Evolutionary conservation across 352 stramenopile species (phyloP), one percentile per base, ranked within the genome.

Genomic region (Blastocystis sp.): DNA sequence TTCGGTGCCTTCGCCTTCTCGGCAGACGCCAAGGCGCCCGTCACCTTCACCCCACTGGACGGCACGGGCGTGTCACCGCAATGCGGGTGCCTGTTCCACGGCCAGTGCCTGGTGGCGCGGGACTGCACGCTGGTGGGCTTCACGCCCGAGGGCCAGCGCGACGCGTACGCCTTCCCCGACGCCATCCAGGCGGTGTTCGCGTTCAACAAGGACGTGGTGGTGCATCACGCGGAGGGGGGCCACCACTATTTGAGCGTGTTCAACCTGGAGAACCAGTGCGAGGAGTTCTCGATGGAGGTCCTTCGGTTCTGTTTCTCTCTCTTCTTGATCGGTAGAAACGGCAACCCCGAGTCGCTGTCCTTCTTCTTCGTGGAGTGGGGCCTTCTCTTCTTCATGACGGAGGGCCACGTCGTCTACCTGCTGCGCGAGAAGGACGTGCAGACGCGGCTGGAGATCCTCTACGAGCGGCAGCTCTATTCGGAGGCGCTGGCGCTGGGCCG

Each of bases 391-490:
- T 48, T 89, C 17, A 64, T 91, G 45, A 90, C 86, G 21, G 66
- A 70, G 28, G 69, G n/a, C 7, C 91, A 92, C 45, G 91, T 90
- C 11, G 92, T 98, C 59, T 96, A 98, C 84, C 93, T 94, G 3
- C 91, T 98, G 62, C 95, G 92, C 19, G 96, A 98, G 89, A 97
- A 97, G 89, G 92, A 95, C 82, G 98, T 95, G 45, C 92, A 92
- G 14, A 97, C 95, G 23, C 98, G 98, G 90, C 91, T 99, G 5
- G 93, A 96, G 88, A 95, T 98, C 28, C 90, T 99, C 14, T 97
- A 97, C 76, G 93, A 95, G 76, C 98, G 98, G 89, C 97, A 98
- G 90, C 89, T 98, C 41, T 98, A 97, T 90, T 94, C 94, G 45
- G 96, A 97, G 66, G 96, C 96, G 11, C 19, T 84, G 41, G 38